Evolutionary conservation across 2,329 filamentous ascomycete genomes (phyloP).

Genomic region (Stagonosporopsis cucurbitacearum): DNA sequence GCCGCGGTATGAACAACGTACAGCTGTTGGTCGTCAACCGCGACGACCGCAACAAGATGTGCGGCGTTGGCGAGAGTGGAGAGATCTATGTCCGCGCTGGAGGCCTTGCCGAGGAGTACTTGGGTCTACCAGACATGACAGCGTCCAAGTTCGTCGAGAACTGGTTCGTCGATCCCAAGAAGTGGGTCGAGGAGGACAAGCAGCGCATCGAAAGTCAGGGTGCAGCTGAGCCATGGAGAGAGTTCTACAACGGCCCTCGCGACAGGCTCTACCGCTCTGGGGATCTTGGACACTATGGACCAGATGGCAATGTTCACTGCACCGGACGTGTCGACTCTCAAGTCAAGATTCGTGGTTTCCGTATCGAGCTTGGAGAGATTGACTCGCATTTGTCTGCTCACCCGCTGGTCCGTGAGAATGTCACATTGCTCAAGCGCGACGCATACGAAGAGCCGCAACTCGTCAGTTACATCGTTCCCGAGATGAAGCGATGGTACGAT

Average conservation of each 20-base stretch:
- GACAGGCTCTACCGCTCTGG: constrained; percentile 89
- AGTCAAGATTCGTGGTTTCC: constrained; percentile 94
- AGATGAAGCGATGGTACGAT: constrained; percentile 73
- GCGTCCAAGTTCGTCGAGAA: constrained; percentile 78
- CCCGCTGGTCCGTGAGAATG: constrained; percentile 79
- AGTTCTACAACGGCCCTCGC: constrained; percentile 79
- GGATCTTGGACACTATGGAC: constrained; percentile 79
- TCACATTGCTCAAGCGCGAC: constrained; percentile 83
- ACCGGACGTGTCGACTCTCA: constrained; percentile 85
- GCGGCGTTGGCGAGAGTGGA: constrained; percentile 79
- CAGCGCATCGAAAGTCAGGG: constrained; percentile 55
- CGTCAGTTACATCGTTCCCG: constrained; percentile 89
- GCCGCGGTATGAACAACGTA: constrained; percentile 85
- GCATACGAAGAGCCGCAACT: constrained; percentile 84
- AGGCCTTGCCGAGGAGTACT: constrained; percentile 83
- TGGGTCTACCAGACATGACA: constrained; percentile 67
- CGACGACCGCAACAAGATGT: constrained; percentile 62
- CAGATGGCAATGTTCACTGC: constrained; percentile 75
- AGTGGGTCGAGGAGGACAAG: constrained; percentile 71
- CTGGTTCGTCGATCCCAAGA: constrained; percentile 81
- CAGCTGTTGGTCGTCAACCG: constrained; percentile 56
- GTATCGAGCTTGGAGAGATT: constrained; percentile 94
- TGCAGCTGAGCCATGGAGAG: constrained; percentile 74
- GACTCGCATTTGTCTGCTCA: constrained; percentile 80
- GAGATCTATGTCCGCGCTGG: constrained; percentile 84